Evolutionary conservation across 179 eudicot species (phyloP).

Genomic region (Heliamphora pulchella): DNA sequence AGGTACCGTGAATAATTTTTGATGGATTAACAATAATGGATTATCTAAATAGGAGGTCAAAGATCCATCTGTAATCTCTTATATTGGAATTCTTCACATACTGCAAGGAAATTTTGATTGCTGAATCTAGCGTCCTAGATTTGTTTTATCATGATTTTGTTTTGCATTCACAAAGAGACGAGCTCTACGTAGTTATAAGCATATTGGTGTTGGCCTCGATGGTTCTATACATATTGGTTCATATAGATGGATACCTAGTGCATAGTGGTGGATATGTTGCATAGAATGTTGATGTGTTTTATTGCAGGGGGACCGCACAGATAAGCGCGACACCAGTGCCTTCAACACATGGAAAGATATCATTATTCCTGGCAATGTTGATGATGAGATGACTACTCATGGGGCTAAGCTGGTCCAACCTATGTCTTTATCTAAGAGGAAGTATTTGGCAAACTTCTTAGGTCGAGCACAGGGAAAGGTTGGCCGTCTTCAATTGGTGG

Average conservation of each 20-base stretch:
- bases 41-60: too few species aligned
- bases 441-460: constrained; percentile 73
- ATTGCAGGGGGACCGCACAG: constrained; percentile 87
- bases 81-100: too few species aligned
- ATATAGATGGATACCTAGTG: neutral
- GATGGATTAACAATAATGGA: too few species aligned
- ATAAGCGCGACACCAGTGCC: constrained; percentile 81
- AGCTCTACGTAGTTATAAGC: too few species aligned
- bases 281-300: neutral
- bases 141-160: too few species aligned
- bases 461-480: constrained; percentile 85
- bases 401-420: constrained; percentile 55
- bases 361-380: constrained; percentile 89
- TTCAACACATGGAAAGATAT: constrained; percentile 94
- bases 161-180: too few species aligned
- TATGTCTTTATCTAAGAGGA: constrained; percentile 70
- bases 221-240: neutral
- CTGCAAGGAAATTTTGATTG: too few species aligned
- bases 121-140: too few species aligned
- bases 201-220: neutral
- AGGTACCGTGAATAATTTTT: too few species aligned
- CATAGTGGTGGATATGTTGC: too few species aligned
- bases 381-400: constrained; percentile 69
- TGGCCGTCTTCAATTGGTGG: constrained; percentile 73
- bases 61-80: too few species aligned